Percentiles rank a stretch among this genome's conserved stretches.
Conservation (phyloP, 2,329 filamentous ascomycete species). For the Diplodia scrobiculata region DNA sequence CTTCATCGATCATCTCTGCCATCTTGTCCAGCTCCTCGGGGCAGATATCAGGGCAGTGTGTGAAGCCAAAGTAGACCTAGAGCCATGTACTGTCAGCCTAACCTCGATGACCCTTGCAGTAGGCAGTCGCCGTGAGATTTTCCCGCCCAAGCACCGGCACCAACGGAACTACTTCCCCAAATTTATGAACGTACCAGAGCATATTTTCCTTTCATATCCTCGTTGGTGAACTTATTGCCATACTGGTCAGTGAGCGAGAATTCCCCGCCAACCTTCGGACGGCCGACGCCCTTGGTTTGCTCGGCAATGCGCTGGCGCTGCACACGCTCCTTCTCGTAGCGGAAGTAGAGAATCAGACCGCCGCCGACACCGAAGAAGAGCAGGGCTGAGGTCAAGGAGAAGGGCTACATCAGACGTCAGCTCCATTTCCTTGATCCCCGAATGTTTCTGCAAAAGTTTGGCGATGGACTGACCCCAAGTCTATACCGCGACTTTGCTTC, state of each 20-base stretch:
- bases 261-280: constrained; percentile 86
- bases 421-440: background rate
- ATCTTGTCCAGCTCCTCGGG: constrained; percentile 99
- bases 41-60: constrained; percentile 97
- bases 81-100: background rate
- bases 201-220: constrained; percentile 85
- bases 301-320: constrained; percentile 86
- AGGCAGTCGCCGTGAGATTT: too few relatives aligned
- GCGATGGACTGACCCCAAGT: constrained; percentile 23
- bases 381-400: constrained; percentile 86
- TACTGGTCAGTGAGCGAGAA: constrained; percentile 83
- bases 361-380: constrained; percentile 80
- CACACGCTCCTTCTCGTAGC: constrained; percentile 88
- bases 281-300: constrained; percentile 87
- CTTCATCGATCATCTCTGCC: constrained; percentile 85
- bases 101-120: too few relatives aligned
- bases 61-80: constrained; percentile 97
- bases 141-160: background rate
- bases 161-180: background rate
- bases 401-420: constrained; percentile 61
- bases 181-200: constrained; percentile 61
- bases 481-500: constrained; percentile 29
- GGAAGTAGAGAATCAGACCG: constrained; percentile 85
- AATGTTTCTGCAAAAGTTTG: background rate
- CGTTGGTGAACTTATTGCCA: constrained; percentile 73